Conservation (phyloP, 1,284 basidiomycete species). For the Agaricales sp. region DNA sequence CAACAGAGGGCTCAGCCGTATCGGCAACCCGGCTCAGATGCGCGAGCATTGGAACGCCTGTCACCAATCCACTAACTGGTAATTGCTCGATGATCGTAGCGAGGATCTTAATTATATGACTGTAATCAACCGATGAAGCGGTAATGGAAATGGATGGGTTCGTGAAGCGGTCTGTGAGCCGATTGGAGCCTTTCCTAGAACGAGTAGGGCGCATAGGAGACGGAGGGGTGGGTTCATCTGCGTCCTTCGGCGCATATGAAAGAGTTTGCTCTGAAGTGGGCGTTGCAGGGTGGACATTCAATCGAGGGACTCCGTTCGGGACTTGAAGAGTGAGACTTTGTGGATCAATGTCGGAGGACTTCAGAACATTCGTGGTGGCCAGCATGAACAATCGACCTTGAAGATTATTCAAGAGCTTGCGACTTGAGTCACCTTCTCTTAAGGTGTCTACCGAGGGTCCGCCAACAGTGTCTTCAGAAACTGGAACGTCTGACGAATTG, state of each 20-base stretch:
- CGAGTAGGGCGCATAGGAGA: constrained; percentile 31
- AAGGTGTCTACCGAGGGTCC: neutral
- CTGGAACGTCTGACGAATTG: constrained; percentile 38
- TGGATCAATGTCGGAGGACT: constrained; percentile 24
- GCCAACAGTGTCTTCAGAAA: constrained; percentile 23
- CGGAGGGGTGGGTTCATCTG: constrained; percentile 13
- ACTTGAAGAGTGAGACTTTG: constrained; percentile 15
- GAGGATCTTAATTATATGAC: constrained; percentile 64
- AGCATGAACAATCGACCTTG: constrained; percentile 75
- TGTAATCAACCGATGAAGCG: constrained; percentile 67
- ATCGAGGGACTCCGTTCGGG: constrained; percentile 9
- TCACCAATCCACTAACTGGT: constrained; percentile 65
- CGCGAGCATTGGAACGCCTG: constrained; percentile 79
- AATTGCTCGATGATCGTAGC: constrained; percentile 56
- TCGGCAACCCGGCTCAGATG: constrained; percentile 34
- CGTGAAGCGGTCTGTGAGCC: constrained; percentile 38
- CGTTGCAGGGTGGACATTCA: constrained; percentile 28
- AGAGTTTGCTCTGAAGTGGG: constrained; percentile 18
- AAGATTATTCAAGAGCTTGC: constrained; percentile 66
- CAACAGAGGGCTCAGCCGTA: neutral
- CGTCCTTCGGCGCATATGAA: constrained; percentile 8
- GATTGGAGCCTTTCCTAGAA: constrained; percentile 44
- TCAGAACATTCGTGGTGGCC: constrained; percentile 57
- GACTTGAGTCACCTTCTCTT: constrained; percentile 44
- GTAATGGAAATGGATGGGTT: constrained; percentile 31